A percentile compares a stretch with the other conserved stretches of the same genome.
These are phyloP conservation scores for Plenodomus biglobosus DNA, from an alignment of 2,329 filamentous ascomycete species.

Conservation along the genomic window DNA sequence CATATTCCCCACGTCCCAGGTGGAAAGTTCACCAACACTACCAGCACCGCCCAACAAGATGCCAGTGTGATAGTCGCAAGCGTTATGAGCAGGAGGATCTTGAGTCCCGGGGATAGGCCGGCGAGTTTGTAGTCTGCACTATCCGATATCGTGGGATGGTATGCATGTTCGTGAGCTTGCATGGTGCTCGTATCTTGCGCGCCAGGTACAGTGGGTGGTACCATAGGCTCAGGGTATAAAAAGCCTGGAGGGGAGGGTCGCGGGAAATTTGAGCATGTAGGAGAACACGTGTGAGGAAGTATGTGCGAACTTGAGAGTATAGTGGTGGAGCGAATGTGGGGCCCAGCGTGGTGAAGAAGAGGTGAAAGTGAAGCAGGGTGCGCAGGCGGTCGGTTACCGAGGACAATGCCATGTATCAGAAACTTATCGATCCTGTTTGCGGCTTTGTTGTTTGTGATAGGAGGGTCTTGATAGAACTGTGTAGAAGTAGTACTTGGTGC, in stretches of 20 bases:
- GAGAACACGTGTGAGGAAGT: neutral
- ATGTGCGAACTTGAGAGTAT: neutral
- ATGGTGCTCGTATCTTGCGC: neutral
- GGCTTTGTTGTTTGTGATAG: neutral
- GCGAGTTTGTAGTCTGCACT: constrained; percentile 8
- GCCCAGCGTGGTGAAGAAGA: neutral
- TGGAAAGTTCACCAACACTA: constrained; percentile 22
- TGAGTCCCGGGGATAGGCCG: constrained; percentile 6
- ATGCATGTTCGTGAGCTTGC: neutral
- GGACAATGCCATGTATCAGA: neutral
- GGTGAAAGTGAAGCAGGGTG: neutral
- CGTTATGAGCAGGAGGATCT: constrained; percentile 3
- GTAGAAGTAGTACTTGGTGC: constrained; percentile 1
- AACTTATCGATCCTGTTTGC: neutral
- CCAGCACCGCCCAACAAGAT: constrained; percentile 8
- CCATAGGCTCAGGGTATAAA: constrained; percentile 9
- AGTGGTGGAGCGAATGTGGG: neutral
- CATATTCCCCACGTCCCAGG: constrained; percentile 7
- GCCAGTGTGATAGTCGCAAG: constrained; percentile 7
- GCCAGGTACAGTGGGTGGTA: constrained; percentile 1
- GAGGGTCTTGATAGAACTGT: neutral
- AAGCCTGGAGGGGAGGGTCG: constrained; percentile 9
- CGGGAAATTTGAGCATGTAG: constrained; percentile 4
- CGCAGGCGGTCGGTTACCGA: neutral
- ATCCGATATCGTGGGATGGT: neutral